A percentile compares a stretch with the other conserved stretches of the same genome.
Evolutionary conservation across 208 protist species (phyloP).

Genomic region (Leishmania amazonensis): DNA sequence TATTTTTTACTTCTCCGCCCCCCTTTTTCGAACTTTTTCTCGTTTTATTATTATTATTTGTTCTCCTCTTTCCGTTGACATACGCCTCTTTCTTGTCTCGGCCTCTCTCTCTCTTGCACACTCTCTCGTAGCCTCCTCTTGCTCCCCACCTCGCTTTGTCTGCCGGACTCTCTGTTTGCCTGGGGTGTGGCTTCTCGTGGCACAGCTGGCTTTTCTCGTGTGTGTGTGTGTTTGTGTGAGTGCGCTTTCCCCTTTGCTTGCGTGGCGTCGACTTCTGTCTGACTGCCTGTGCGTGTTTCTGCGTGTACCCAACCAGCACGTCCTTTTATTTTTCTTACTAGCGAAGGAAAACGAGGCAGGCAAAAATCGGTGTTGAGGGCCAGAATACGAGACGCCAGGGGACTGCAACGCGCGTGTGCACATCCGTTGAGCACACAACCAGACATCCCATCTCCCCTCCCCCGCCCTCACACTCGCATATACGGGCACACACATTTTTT

Average conservation of each 20-base stretch:
- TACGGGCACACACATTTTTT: not conserved
- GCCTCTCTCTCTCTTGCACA: not conserved
- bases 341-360: not conserved
- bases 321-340: constrained; percentile 9
- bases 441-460: not conserved
- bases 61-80: not conserved
- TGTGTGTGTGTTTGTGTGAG: constrained; percentile 1
- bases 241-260: not conserved
- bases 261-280: not conserved
- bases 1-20: too few species aligned
- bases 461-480: not conserved
- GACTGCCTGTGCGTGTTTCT: constrained; percentile 1
- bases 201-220: too few species aligned
- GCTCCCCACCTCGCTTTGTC: not conserved
- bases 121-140: not conserved
- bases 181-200: not conserved
- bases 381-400: not conserved
- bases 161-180: not conserved
- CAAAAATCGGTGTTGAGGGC: not conserved
- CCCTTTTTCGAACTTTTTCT: not conserved
- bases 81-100: not conserved
- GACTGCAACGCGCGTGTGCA: not conserved
- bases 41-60: not conserved
- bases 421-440: not conserved
- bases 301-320: not conserved